Conservation (phyloP, 1,284 basidiomycete genomes). For the Trametes sp. region DNA sequence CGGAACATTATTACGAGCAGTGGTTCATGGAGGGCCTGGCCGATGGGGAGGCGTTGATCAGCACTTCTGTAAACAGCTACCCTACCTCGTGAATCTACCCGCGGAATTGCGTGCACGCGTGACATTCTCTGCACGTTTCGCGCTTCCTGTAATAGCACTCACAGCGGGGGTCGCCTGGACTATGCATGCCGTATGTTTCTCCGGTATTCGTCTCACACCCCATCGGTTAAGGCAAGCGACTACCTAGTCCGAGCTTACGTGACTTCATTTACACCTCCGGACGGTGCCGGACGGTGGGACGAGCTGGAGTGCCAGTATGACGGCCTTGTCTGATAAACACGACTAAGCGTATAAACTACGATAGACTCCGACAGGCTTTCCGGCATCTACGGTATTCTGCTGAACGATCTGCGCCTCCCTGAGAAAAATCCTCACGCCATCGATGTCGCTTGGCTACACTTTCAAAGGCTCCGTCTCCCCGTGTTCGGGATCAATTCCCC, state of each 20-base stretch:
- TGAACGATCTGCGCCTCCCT: background rate
- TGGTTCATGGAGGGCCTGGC: slow-evolving; percentile 56
- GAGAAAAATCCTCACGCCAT: background rate
- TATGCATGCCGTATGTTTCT: background rate
- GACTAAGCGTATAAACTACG: background rate
- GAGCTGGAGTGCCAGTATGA: background rate
- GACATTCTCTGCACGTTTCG: background rate
- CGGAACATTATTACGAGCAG: slow-evolving; percentile 52
- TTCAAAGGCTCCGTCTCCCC: background rate
- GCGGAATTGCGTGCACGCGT: background rate
- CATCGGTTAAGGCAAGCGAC: slow-evolving; percentile 1
- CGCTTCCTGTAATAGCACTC: no score
- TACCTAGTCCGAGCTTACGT: slow-evolving; percentile 1
- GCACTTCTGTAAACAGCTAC: slow-evolving; percentile 14
- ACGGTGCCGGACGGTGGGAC: background rate
- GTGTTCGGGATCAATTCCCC: background rate
- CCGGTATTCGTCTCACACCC: background rate
- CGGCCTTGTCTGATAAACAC: background rate
- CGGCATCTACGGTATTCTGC: background rate
- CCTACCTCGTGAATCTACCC: background rate
- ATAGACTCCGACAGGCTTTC: background rate
- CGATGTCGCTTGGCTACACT: background rate
- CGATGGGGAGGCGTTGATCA: slow-evolving; percentile 48
- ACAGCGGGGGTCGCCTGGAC: background rate
- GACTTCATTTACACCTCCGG: background rate